Percentiles rank a stretch among this genome's conserved stretches.
Conservation (phyloP, 2,329 filamentous ascomycete species). For the Dothideomycetes sp. region DNA sequence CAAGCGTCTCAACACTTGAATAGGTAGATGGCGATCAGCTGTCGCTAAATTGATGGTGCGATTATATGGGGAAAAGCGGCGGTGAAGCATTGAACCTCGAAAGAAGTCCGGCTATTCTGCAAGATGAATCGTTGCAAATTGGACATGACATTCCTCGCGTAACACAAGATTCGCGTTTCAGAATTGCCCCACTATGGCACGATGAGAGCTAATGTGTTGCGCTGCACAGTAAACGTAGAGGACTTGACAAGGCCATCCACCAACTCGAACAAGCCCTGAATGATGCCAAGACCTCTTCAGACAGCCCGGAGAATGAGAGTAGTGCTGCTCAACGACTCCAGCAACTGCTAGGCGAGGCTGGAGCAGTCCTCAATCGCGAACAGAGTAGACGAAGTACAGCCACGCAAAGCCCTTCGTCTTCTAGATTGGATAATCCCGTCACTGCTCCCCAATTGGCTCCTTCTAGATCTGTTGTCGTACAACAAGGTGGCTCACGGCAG, state of each 20-base stretch:
- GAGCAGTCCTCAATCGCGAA: not conserved
- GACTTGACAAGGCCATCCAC: not conserved
- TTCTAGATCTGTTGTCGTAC: no score
- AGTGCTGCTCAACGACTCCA: not conserved
- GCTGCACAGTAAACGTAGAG: not conserved
- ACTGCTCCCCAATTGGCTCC: no score
- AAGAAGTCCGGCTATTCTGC: no score
- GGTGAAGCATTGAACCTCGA: no score
- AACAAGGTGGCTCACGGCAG: no score
- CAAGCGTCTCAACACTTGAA: no score
- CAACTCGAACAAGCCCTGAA: not conserved
- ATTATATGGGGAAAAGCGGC: no score
- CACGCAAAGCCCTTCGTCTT: not conserved
- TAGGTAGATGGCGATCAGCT: no score
- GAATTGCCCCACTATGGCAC: not conserved
- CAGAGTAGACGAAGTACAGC: not conserved
- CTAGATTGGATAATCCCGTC: not conserved
- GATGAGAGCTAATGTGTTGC: not conserved
- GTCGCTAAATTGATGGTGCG: no score
- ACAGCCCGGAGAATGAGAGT: not conserved
- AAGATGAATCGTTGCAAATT: no score
- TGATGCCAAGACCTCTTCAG: not conserved
- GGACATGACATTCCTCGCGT: no score
- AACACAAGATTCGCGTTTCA: not conserved
- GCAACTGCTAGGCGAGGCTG: not conserved